These are phyloP conservation scores for Sphaerobolus stellatus DNA, from an alignment of 1,284 basidiomycete species.

Conservation along the genomic window DNA sequence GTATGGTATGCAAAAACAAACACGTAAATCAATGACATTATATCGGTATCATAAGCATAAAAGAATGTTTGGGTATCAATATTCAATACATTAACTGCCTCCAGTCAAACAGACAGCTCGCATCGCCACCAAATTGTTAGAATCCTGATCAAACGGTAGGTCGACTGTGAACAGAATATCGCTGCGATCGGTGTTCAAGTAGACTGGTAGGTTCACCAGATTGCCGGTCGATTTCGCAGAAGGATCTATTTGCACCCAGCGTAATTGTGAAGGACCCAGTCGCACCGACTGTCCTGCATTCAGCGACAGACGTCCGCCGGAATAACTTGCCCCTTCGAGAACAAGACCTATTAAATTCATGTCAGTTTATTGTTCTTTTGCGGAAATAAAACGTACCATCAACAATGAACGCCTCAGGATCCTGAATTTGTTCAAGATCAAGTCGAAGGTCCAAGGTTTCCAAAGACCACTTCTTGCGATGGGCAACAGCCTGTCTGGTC, in stretches of 20 bases:
- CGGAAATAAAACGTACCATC: constrained; percentile 60
- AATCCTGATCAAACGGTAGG: constrained; percentile 68
- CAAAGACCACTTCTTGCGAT: constrained; percentile 86
- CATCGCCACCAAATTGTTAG: constrained; percentile 69
- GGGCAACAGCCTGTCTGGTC: constrained; percentile 88
- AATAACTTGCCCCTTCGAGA: constrained; percentile 83
- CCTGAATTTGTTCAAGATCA: constrained; percentile 75
- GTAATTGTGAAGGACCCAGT: constrained; percentile 76
- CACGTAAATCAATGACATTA: no score
- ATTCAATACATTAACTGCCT: constrained; percentile 57
- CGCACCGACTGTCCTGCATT: constrained; percentile 81
- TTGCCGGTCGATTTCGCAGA: constrained; percentile 27
- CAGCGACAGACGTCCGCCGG: constrained; percentile 61
- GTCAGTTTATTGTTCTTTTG: neutral
- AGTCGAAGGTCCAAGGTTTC: constrained; percentile 83
- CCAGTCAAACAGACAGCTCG: constrained; percentile 82
- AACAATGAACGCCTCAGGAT: constrained; percentile 75
- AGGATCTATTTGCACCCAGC: constrained; percentile 77
- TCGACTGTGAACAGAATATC: constrained; percentile 87
- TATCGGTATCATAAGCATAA: no score
- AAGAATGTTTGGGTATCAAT: no score
- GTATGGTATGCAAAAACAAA: no score
- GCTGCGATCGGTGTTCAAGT: constrained; percentile 87
- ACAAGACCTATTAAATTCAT: constrained; percentile 60
- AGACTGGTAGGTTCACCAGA: constrained; percentile 83